Conservation (phyloP, 371 early-diverging fungal species). For the Sporodiniella umbellata region DNA sequence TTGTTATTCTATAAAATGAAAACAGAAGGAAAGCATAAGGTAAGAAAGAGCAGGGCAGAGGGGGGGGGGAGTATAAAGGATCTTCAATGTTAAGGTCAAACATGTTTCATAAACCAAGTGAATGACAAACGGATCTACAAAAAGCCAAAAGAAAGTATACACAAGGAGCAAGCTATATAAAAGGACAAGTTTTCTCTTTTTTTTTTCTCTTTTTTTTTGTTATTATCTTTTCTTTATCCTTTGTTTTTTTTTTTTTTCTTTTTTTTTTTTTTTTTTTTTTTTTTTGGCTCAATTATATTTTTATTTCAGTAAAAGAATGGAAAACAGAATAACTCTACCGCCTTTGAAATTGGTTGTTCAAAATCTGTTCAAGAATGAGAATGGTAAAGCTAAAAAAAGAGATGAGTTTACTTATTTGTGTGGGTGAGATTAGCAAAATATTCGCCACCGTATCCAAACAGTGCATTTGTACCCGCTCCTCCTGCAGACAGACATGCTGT, state of each 20-base stretch:
- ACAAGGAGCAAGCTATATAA: too few species aligned
- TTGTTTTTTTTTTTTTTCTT: conserved; percentile 1
- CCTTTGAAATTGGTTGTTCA: conserved; percentile 19
- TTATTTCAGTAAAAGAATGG: background rate
- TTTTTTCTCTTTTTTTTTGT: background rate
- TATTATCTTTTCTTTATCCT: background rate
- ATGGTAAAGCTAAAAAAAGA: too few species aligned
- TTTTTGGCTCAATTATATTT: background rate
- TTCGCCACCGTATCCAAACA: conserved; percentile 4
- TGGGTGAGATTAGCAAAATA: background rate
- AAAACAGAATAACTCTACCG: conserved; percentile 17
- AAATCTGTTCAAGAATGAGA: conserved; percentile 3
- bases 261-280: conserved; percentile 5
- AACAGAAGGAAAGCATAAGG: too few species aligned
- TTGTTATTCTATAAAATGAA: too few species aligned
- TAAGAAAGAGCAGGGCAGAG: too few species aligned
- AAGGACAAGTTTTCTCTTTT: background rate
- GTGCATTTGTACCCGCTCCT: background rate
- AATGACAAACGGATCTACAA: background rate
- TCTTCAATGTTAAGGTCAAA: background rate
- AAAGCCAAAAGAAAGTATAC: background rate
- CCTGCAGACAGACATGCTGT: background rate
- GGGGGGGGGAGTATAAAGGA: background rate
- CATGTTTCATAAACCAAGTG: background rate
- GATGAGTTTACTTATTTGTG: background rate